phyloP scores from a whole-genome alignment of 805 yeast species.

The Suhomyces prunicola region DNA sequence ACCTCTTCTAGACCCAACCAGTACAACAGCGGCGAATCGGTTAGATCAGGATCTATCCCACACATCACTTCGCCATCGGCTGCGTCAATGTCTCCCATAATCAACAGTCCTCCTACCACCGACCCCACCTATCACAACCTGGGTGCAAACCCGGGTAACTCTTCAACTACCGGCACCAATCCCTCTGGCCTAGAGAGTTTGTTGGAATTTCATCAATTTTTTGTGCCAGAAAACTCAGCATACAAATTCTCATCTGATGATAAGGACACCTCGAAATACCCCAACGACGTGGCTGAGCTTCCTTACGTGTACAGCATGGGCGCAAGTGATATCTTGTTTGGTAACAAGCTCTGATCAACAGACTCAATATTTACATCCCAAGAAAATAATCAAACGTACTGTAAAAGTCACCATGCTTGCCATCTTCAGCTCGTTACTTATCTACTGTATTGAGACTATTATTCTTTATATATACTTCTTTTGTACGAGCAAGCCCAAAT shows the following conservation, averaged over 20 bases:
- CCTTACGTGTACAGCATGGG: constrained; percentile 16
- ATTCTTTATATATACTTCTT: too few relatives aligned
- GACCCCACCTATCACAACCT: not conserved
- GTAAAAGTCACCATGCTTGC: too few relatives aligned
- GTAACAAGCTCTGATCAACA: constrained; percentile 2
- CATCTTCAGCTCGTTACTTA: too few relatives aligned
- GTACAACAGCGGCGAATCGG: not conserved
- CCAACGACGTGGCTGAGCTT: constrained; percentile 8
- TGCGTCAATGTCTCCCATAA: not conserved
- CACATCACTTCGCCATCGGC: not conserved
- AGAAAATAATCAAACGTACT: too few relatives aligned
- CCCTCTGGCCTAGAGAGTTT: constrained; percentile 7
- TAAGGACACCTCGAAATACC: constrained; percentile 4
- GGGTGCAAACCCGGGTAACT: not conserved
- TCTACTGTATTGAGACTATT: too few relatives aligned
- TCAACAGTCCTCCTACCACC: not conserved
- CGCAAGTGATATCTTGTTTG: constrained; percentile 15
- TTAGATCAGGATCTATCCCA: not conserved
- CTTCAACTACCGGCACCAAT: not conserved
- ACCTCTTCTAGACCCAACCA: not conserved
- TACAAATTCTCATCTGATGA: constrained; percentile 4
- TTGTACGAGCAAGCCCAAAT: too few relatives aligned
- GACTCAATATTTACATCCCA: too few relatives aligned
- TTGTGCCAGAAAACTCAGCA: constrained; percentile 10
- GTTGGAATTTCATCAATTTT: constrained; percentile 15